Evolutionary conservation across 1,139 yeast genomes (phyloP).

Genomic region (Starmera stellimalicola): DNA sequence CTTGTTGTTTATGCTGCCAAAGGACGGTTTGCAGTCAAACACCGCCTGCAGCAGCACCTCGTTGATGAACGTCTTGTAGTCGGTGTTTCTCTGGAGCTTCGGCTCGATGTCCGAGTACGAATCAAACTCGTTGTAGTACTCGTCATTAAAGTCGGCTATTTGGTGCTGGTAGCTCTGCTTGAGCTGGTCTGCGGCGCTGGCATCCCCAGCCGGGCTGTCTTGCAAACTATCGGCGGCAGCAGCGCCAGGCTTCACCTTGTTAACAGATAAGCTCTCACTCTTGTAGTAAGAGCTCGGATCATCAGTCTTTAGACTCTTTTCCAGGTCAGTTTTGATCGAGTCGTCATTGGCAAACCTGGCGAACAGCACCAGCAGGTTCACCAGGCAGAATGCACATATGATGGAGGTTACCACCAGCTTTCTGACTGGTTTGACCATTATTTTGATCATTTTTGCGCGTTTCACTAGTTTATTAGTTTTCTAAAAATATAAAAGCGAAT

Average conservation of each 20-base stretch:
- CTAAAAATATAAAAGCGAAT: too few relatives aligned
- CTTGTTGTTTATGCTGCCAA: constrained; percentile 12
- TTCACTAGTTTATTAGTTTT: too few relatives aligned
- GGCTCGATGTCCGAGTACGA: constrained; percentile 2
- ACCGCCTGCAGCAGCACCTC: constrained; percentile 9
- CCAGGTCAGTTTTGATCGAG: neutral
- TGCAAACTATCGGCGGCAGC: neutral
- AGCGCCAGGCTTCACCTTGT: neutral
- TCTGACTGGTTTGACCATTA: too few relatives aligned
- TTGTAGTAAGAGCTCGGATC: neutral
- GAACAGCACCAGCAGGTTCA: too few relatives aligned
- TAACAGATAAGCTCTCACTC: neutral
- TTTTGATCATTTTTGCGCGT: too few relatives aligned
- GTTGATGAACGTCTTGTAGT: constrained; percentile 4
- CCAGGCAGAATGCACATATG: too few relatives aligned
- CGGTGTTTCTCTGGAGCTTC: constrained; percentile 1
- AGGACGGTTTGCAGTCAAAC: constrained; percentile 9
- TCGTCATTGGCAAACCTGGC: too few relatives aligned
- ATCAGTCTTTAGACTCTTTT: neutral
- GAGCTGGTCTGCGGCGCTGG: neutral
- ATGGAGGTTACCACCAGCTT: too few relatives aligned
- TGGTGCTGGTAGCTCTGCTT: neutral
- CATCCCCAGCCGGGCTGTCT: neutral
- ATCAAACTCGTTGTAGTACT: neutral
- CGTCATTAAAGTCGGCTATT: constrained; percentile 1